Base-by-base conservation (phyloP, 2,329 filamentous ascomycete species). In the Rutstroemia sp. region DNA sequence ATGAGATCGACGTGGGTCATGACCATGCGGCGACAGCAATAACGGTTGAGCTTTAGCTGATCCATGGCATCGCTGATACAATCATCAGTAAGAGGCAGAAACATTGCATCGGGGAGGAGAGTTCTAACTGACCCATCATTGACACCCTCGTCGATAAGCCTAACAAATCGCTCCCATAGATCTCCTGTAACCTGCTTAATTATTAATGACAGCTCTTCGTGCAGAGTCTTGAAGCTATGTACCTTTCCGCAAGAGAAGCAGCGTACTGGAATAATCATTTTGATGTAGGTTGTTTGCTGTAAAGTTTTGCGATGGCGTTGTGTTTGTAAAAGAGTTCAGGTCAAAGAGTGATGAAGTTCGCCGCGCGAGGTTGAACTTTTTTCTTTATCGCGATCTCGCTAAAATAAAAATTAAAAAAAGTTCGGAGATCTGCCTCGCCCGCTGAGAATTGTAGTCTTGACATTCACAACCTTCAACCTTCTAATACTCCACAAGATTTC, bases 231-330 rank as follows among this genome's bases (percentile, higher is more conserved):
- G n/a, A 39, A 40, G 51, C 19, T 12, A 64, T 74, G 58, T 75
- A 96, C 94, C 89, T 99, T 99, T 73, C 94, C 94, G 74, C 94
- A 99, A 57, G 94, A 97, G 76, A 99, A 99, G 77, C 94, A 99
- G 65, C 94, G 90, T 64, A 99, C 89, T 2, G 94, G 94, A 65
- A 99, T 97, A 75, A 99, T 99, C 94, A 99, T 99, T 57, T 75
- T 87, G 76, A 64, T 56, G 47, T 38, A 34, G 25, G 30, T 19
- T 23, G 25, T 14, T 44, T 48, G 30, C 36, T 48, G 42, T 48
- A 25, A 39, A 54, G 21, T 12, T 36, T 23, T 48, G 51, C 30
- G 42, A 54, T 38, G 42, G 40, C 48, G 51, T 39, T 48, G 44
- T 38, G 42, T 30, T 39, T 54, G 21, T n/a, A 17, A 25, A 38